These are phyloP conservation scores for Cymbopogon citratus DNA, from an alignment of 176 grass and related monocot species.

Conservation along the genomic window DNA sequence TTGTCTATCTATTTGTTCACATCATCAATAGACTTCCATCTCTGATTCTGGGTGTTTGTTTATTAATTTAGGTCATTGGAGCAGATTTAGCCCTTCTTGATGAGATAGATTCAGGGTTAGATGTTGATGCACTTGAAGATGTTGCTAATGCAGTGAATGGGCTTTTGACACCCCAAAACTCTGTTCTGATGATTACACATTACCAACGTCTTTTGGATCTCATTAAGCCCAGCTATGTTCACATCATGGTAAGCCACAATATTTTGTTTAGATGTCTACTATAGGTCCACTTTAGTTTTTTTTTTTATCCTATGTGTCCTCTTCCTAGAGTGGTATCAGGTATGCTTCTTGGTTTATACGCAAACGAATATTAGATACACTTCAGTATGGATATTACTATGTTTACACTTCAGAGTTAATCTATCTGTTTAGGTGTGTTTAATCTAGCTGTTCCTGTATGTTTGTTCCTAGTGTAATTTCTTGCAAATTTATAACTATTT, in stretches of 20 bases:
- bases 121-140: slow-evolving; percentile 97
- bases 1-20: slow-evolving; percentile 17
- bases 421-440: neutral
- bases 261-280: neutral
- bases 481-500: neutral
- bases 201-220: slow-evolving; percentile 88
- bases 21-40: neutral
- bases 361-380: neutral
- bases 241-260: slow-evolving; percentile 73
- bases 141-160: slow-evolving; percentile 80
- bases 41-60: slow-evolving; percentile 19
- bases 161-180: slow-evolving; percentile 70
- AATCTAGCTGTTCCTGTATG: neutral
- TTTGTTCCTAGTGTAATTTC: neutral
- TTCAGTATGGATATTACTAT: neutral
- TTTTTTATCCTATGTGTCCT: neutral
- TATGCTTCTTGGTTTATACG: neutral
- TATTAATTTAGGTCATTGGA: slow-evolving; percentile 65
- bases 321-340: neutral
- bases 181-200: slow-evolving; percentile 92
- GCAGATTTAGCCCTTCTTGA: slow-evolving; percentile 95
- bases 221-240: slow-evolving; percentile 79
- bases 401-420: neutral
- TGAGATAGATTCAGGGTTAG: slow-evolving; percentile 94
- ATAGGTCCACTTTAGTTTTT: neutral